These are phyloP conservation scores for Pseudohalonectria lignicola DNA, from an alignment of 2,329 filamentous ascomycete genomes.

Conservation along the genomic window DNA sequence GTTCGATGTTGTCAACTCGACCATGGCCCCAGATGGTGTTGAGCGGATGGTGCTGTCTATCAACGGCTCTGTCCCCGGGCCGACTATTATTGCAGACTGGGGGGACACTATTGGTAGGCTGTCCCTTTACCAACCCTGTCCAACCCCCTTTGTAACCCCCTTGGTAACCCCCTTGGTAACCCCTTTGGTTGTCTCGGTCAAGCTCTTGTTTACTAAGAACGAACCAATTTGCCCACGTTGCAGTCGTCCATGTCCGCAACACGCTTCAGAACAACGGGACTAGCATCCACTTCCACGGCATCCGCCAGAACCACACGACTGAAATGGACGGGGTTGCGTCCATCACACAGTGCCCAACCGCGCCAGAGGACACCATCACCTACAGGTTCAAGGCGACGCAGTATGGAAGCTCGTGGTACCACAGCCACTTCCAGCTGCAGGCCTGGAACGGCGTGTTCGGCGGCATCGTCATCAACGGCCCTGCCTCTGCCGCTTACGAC, in stretches of 20 bases:
- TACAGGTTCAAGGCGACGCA: constrained; percentile 47
- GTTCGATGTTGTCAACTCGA: constrained; percentile 26
- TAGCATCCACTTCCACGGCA: constrained; percentile 38
- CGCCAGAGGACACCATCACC: constrained; percentile 19
- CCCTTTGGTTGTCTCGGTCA: too few species aligned
- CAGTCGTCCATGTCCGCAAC: constrained; percentile 53
- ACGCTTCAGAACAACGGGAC: constrained; percentile 38
- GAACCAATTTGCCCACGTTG: too few species aligned
- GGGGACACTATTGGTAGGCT: constrained; percentile 20
- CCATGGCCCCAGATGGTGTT: constrained; percentile 31
- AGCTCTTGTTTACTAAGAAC: too few species aligned
- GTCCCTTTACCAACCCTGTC: too few species aligned
- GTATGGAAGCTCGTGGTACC: constrained; percentile 48
- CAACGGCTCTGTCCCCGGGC: constrained; percentile 20
- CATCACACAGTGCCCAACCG: constrained; percentile 28
- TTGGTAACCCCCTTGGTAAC: too few species aligned
- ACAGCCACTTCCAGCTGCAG: constrained; percentile 33
- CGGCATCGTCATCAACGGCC: constrained; percentile 43
- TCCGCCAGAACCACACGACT: constrained; percentile 30
- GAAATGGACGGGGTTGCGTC: constrained; percentile 27
- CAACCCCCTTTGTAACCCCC: too few species aligned
- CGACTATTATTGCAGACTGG: constrained; percentile 20
- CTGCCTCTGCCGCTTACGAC: constrained; percentile 2
- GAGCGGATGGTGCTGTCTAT: constrained; percentile 22
- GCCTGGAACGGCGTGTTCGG: constrained; percentile 36